Conservation (phyloP, 352 stramenopile genomes). For the Phytophthora meadii region DNA sequence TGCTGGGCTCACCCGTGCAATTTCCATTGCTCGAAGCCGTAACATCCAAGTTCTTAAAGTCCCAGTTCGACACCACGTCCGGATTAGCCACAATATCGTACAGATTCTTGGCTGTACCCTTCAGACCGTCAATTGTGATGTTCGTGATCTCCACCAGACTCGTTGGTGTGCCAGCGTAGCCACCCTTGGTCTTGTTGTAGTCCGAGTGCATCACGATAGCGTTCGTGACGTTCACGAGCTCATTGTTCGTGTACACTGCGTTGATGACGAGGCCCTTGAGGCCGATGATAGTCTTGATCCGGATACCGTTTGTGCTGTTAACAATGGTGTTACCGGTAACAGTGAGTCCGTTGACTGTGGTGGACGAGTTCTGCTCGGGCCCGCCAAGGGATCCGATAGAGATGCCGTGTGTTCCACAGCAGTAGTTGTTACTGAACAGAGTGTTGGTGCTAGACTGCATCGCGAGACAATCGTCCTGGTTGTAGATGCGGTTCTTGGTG, state of each 20-base stretch:
- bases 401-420: slow-evolving; percentile 28
- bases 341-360: slow-evolving; percentile 24
- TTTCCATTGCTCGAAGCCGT: slow-evolving; percentile 12
- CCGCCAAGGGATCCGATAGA: slow-evolving; percentile 28
- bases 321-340: slow-evolving; percentile 31
- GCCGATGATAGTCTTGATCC: slow-evolving; percentile 30
- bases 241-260: slow-evolving; percentile 29
- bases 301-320: slow-evolving; percentile 38
- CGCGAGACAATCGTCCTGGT: slow-evolving; percentile 29
- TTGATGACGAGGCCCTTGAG: slow-evolving; percentile 25
- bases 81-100: slow-evolving; percentile 36
- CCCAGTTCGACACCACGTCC: slow-evolving; percentile 30
- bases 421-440: slow-evolving; percentile 24
- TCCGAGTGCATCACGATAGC: slow-evolving; percentile 28
- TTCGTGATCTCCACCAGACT: slow-evolving; percentile 32
- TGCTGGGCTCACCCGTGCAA: slow-evolving; percentile 28
- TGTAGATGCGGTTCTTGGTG: slow-evolving; percentile 37
- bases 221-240: slow-evolving; percentile 23
- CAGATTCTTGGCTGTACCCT: slow-evolving; percentile 21
- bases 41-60: slow-evolving; percentile 27
- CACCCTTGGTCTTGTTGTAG: slow-evolving; percentile 33
- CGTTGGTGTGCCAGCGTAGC: slow-evolving; percentile 23
- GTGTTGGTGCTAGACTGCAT: slow-evolving; percentile 31
- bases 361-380: slow-evolving; percentile 9
- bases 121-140: slow-evolving; percentile 31